Base-by-base conservation (phyloP, 2,329 filamentous ascomycete species). In the Botrytis hyacinthi region DNA sequence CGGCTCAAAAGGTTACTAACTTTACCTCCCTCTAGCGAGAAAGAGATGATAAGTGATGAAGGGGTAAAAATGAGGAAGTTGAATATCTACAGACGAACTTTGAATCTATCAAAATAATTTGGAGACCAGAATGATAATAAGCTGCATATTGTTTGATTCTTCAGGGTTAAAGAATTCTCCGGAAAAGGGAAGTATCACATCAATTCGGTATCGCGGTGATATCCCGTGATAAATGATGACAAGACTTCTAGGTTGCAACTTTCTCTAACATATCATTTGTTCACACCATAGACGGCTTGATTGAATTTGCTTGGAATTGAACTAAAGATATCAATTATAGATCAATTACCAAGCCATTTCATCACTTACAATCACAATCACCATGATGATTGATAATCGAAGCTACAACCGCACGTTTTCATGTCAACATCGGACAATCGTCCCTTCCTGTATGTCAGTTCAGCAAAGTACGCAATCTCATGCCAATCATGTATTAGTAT, bases 171-270 rank as follows among this genome's bases (percentile, higher is more conserved):
- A 29, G 26, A 29, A 63, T 44, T 42, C 61, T 42, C 37, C 61
- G 37, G 29, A n/a, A 63, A 22, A 63, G 40, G 26, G 37, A 20
- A 32, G 57, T 60, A 22, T 62, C 35, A 62, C 32, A 62, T 62
- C 59, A 35, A 35, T n/a, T 63, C 37, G 37, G 37, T 62, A 42
- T 62, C 60, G 37, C 26, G 46, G 32, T 66, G 29, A 37, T 22
- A 51, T 51, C 63, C 63, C 44, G 63, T 67, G 63, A 67, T n/a
- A 26, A 26, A 35, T 16, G 62, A 48, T 66, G 59, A 61, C 59
- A 61, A 48, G 29, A 66, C 29, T 66, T 66, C 40, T 35, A 66
- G 42, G 62, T 66, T 66, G 18, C 62, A 66, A 66, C 62, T 32
- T 66, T 48, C 42, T 44, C 42, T 48, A 14, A 12, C 29, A 10